phyloP scores from a whole-genome alignment of 768 basidiomycete genomes.

The Suillus subalutaceus region DNA sequence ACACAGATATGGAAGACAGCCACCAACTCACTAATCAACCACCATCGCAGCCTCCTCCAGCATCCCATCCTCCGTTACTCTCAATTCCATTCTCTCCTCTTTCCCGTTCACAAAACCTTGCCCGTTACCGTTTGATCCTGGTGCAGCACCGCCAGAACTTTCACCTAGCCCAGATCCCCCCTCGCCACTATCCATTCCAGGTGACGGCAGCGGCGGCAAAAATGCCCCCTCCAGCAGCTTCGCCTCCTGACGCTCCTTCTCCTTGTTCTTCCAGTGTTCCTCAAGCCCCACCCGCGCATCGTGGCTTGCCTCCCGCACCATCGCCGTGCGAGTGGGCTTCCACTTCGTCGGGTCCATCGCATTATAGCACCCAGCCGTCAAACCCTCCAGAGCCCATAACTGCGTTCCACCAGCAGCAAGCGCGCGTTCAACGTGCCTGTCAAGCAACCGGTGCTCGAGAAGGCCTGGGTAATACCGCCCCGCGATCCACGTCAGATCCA shows the following conservation, averaged over 20 bases:
- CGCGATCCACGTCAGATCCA: conserved; percentile 71
- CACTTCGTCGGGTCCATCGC: conserved; percentile 69
- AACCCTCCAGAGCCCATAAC: conserved; percentile 73
- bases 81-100: not conserved
- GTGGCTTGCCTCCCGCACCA: conserved; percentile 65
- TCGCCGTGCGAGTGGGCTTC: conserved; percentile 51
- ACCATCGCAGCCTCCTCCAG: conserved; percentile 1
- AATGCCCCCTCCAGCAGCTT: conserved; percentile 18
- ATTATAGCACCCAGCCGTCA: conserved; percentile 67
- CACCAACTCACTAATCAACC: not conserved
- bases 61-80: not conserved
- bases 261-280: conserved; percentile 38
- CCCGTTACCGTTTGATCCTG: not conserved
- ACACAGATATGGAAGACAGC: not conserved
- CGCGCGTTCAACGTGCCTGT: conserved; percentile 41
- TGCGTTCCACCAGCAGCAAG: conserved; percentile 45
- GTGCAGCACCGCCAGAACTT: not conserved
- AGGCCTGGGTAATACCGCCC: conserved; percentile 83
- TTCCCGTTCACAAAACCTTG: too few relatives aligned
- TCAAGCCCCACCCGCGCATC: conserved; percentile 48
- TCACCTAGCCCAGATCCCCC: not conserved
- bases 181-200: not conserved
- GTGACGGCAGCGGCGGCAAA: conserved; percentile 18
- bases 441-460: conserved; percentile 64
- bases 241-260: conserved; percentile 31